Percentiles rank a stretch among this genome's conserved stretches.
Evolutionary conservation across 2,329 filamentous ascomycete genomes (phyloP).

Genomic region (Penicillium sp.): DNA sequence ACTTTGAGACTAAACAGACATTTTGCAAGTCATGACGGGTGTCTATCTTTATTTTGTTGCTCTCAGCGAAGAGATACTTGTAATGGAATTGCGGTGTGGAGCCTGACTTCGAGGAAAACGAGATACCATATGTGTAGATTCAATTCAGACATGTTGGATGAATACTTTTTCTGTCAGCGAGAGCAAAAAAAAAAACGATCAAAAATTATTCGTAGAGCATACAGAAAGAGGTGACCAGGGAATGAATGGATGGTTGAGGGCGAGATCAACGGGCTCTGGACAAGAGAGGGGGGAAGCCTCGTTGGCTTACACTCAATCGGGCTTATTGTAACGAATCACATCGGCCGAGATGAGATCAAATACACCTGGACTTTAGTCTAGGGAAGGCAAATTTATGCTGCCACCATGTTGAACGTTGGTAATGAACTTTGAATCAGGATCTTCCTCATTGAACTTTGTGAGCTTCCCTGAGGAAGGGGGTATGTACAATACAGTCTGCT

Average conservation of each 20-base stretch:
- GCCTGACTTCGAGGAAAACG: background rate
- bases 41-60: background rate
- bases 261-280: background rate
- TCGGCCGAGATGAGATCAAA: background rate
- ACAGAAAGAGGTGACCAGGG: background rate
- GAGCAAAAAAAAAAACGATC: background rate
- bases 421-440: background rate
- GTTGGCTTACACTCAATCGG: background rate
- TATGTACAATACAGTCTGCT: background rate
- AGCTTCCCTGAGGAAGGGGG: background rate
- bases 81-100: background rate
- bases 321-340: background rate
- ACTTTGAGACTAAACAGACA: background rate
- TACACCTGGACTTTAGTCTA: background rate
- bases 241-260: background rate
- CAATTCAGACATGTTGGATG: background rate
- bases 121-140: background rate
- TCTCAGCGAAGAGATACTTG: background rate
- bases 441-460: background rate
- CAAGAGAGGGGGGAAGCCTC: background rate
- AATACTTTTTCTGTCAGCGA: background rate
- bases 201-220: background rate
- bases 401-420: background rate
- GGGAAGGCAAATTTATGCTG: background rate
- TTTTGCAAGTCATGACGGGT: background rate